phyloP scores from a whole-genome alignment of 78 protist genomes.

The Anaeramoeba flamelloides region DNA sequence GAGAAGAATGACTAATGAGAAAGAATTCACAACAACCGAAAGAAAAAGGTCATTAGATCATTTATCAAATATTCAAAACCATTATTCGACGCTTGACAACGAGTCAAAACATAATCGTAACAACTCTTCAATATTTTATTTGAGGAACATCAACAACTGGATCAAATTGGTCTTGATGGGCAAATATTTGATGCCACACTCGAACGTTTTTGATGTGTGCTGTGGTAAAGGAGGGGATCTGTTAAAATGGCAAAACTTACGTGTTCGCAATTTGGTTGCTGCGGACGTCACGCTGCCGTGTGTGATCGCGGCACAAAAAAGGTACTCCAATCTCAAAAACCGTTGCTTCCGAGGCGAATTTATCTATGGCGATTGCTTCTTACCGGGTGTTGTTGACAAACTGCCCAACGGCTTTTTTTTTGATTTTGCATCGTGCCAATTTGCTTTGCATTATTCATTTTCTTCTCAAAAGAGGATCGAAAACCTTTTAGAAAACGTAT shows the following conservation, averaged over 20 bases:
- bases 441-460: constrained; percentile 24
- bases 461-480: not conserved
- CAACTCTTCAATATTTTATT: constrained; percentile 5
- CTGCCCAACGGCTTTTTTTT: constrained; percentile 8
- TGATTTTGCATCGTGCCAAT: constrained; percentile 18
- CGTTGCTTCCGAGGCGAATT: no score
- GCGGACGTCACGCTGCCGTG: no score
- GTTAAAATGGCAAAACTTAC: not conserved
- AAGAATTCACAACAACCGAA: no score
- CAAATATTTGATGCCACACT: not conserved
- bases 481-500: constrained; percentile 7
- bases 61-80: no score
- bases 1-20: no score
- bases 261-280: no score
- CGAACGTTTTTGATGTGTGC: constrained; percentile 5
- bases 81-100: no score
- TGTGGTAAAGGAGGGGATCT: constrained; percentile 28
- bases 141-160: constrained; percentile 16
- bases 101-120: constrained; percentile 14
- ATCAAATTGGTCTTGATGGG: constrained; percentile 8
- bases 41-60: no score
- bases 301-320: no score
- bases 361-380: no score
- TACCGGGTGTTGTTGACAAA: no score
- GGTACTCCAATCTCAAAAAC: no score